Percentiles rank a stretch among this genome's conserved stretches.
phyloP scores from a whole-genome alignment of 257 asterid genomes.

The Nicotiana noctiflora region DNA sequence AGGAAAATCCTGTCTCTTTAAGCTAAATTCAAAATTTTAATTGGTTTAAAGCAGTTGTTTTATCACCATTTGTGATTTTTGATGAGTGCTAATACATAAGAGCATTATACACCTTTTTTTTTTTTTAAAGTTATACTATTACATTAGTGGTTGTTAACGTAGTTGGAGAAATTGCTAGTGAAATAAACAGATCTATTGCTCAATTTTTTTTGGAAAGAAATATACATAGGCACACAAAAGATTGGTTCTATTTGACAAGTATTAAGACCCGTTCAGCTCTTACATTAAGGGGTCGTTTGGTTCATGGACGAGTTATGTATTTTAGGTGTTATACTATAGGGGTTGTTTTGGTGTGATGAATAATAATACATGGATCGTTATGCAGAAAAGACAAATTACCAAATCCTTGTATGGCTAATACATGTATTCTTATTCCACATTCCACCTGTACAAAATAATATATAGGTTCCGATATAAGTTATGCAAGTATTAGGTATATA shows the following conservation, averaged over 20 bases:
- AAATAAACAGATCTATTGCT: neutral
- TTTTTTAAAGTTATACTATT: neutral
- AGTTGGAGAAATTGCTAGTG: neutral
- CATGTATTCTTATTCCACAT: neutral
- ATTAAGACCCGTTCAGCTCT: neutral
- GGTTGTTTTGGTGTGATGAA: neutral
- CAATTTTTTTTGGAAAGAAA: neutral
- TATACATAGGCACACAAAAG: neutral
- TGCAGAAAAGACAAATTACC: neutral
- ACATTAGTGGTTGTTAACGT: neutral
- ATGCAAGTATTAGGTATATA: neutral
- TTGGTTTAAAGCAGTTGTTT: neutral
- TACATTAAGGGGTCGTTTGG: neutral
- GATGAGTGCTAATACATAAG: neutral
- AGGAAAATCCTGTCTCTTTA: neutral
- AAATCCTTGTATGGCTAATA: neutral
- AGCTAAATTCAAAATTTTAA: neutral
- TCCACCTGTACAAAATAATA: neutral
- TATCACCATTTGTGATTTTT: neutral
- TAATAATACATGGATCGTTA: neutral
- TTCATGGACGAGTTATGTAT: neutral
- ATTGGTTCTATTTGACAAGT: neutral
- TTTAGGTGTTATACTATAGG: neutral
- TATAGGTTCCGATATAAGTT: neutral
- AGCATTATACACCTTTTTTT: neutral